phyloP scores from a whole-genome alignment of 495 filamentous ascomycete species.

The Tuber indicum region DNA sequence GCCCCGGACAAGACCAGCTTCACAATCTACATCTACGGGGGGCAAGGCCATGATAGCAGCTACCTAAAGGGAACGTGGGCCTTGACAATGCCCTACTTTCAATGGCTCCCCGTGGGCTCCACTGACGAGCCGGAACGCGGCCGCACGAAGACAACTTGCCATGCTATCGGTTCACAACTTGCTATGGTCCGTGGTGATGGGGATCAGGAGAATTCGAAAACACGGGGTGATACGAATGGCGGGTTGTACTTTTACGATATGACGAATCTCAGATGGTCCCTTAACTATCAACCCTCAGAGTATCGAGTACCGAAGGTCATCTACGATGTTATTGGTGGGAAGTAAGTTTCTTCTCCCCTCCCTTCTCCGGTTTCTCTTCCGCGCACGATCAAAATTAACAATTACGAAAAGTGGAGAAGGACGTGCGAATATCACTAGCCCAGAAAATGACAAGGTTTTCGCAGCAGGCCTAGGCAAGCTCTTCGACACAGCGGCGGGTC shows the following conservation, averaged over 20 bases:
- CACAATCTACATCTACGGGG: too few relatives aligned
- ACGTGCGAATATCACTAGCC: constrained; percentile 2
- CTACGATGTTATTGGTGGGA: constrained; percentile 17
- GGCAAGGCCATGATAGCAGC: not conserved
- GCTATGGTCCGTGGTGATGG: not conserved
- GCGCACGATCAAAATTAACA: not conserved
- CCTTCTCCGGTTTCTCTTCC: not conserved
- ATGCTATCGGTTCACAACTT: not conserved
- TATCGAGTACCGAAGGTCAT: constrained; percentile 19
- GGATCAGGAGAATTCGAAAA: not conserved
- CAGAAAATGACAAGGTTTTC: constrained; percentile 10
- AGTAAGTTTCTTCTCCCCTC: constrained; percentile 19
- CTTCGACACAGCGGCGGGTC: constrained; percentile 9
- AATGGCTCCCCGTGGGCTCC: not conserved
- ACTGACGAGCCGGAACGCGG: not conserved
- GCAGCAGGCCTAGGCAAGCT: not conserved
- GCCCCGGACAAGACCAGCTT: constrained; percentile 4
- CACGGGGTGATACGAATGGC: not conserved
- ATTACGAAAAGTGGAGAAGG: constrained; percentile 13
- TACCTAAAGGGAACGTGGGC: not conserved
- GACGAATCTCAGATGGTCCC: not conserved
- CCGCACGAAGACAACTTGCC: not conserved
- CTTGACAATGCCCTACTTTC: constrained; percentile 1
- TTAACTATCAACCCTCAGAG: not conserved
- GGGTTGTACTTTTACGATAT: not conserved